phyloP scores from a whole-genome alignment of 768 basidiomycete species.

The Bullera alba region DNA sequence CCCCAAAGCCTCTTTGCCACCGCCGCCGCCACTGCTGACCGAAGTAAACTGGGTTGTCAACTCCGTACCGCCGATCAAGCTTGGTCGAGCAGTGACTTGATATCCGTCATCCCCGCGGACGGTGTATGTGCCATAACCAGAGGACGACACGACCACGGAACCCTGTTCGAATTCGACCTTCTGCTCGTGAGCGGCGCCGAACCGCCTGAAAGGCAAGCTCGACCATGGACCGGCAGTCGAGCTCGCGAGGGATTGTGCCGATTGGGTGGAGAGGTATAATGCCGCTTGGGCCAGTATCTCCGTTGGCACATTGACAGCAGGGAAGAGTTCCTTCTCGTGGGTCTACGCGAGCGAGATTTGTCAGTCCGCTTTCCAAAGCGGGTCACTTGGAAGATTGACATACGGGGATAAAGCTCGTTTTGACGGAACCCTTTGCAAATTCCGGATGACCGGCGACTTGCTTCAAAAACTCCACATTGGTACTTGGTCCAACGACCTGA shows the following conservation, averaged over 20 bases:
- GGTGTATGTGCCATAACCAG: conserved; percentile 3
- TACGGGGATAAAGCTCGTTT: conserved; percentile 87
- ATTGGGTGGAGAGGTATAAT: conserved; percentile 59
- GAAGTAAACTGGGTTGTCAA: conserved; percentile 56
- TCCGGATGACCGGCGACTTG: conserved; percentile 67
- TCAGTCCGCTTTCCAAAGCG: not conserved
- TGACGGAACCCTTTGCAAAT: conserved; percentile 72
- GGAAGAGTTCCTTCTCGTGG: conserved; percentile 76
- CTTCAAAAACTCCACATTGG: conserved; percentile 82
- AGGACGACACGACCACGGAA: conserved; percentile 50
- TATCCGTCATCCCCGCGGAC: conserved; percentile 4
- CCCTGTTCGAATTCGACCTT: conserved; percentile 51
- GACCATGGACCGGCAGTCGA: conserved; percentile 55
- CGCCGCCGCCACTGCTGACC: conserved; percentile 49
- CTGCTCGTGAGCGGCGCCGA: conserved; percentile 62
- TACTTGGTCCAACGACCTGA: conserved; percentile 80
- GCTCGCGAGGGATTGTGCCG: conserved; percentile 50
- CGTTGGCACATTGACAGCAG: conserved; percentile 56
- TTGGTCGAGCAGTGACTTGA: conserved; percentile 2
- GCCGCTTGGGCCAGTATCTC: conserved; percentile 71
- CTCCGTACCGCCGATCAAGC: conserved; percentile 49
- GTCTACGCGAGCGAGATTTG: conserved; percentile 59
- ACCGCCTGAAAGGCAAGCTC: conserved; percentile 64
- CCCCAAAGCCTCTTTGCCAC: no score
- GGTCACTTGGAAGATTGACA: conserved; percentile 18